Evolutionary conservation across 306 rosid species (phyloP).

Genomic region (Arachis hypogaea): DNA sequence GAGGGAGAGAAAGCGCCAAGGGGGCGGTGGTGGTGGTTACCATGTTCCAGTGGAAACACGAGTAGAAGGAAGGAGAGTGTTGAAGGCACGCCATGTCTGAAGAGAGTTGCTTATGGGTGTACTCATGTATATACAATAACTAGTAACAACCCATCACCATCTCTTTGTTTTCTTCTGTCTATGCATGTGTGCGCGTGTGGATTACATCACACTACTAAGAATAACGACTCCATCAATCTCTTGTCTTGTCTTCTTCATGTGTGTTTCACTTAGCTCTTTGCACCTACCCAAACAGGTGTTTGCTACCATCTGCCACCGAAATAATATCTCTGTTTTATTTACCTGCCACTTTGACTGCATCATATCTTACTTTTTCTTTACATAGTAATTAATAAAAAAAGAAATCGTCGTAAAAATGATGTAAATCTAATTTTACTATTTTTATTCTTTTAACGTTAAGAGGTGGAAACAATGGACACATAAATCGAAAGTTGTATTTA

Average conservation of each 20-base stretch:
- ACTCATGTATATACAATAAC: background rate
- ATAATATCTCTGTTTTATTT: background rate
- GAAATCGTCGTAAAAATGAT: no score
- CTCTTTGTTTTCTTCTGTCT: background rate
- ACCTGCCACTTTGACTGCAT: no score
- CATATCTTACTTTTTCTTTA: no score
- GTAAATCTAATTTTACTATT: no score
- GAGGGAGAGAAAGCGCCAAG: background rate
- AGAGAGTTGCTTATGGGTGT: background rate
- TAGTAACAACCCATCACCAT: constrained; percentile 6
- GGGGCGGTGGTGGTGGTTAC: background rate
- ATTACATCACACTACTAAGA: background rate
- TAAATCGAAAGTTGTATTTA: no score
- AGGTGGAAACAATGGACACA: no score
- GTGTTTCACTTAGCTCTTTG: background rate
- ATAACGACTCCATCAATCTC: constrained; percentile 8
- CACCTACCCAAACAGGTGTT: background rate
- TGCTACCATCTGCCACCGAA: background rate
- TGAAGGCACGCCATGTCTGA: constrained; percentile 31
- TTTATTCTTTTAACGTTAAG: no score
- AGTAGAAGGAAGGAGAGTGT: constrained; percentile 39
- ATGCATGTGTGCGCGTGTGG: background rate
- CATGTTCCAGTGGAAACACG: background rate
- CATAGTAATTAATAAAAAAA: no score
- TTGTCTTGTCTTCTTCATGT: background rate